phyloP scores from a whole-genome alignment of 495 filamentous ascomycete genomes.

The Staphylotrichum longicolle region DNA sequence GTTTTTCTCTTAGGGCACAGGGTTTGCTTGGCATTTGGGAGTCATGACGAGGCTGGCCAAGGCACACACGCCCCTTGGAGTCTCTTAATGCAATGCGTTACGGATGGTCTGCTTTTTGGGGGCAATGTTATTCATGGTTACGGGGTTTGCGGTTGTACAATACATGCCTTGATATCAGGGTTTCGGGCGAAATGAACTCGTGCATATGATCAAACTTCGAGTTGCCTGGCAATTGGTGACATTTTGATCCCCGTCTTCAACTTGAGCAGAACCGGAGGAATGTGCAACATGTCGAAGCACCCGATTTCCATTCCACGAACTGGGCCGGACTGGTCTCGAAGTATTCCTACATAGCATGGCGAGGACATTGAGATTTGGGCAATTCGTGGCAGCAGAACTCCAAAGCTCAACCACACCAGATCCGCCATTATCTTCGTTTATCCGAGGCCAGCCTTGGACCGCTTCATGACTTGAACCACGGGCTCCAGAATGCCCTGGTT shows the following conservation, averaged over 20 bases:
- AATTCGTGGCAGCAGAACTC: no score
- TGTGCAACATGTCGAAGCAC: no score
- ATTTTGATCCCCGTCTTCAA: no score
- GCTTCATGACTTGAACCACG: slow-evolving; percentile 85
- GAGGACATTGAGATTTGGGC: no score
- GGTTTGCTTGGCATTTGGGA: slow-evolving; percentile 55
- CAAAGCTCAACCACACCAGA: no score
- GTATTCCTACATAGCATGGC: no score
- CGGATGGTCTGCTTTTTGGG: slow-evolving; percentile 79
- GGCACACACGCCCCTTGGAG: slow-evolving; percentile 61
- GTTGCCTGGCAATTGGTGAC: background rate
- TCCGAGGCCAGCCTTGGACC: slow-evolving; percentile 77
- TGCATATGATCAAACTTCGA: slow-evolving; percentile 53
- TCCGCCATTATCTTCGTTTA: slow-evolving; percentile 37
- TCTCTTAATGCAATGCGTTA: slow-evolving; percentile 77
- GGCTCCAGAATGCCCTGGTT: slow-evolving; percentile 88
- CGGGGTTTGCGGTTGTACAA: slow-evolving; percentile 76
- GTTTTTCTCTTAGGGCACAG: slow-evolving; percentile 49
- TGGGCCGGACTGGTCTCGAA: no score
- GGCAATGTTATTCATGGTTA: slow-evolving; percentile 71
- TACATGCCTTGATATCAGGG: slow-evolving; percentile 60
- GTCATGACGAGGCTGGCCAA: slow-evolving; percentile 62
- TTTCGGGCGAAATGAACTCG: slow-evolving; percentile 60
- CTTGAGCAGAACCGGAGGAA: no score
- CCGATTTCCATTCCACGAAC: no score